Base-by-base conservation (phyloP, 768 basidiomycete species). In the Suillus subaureus region DNA sequence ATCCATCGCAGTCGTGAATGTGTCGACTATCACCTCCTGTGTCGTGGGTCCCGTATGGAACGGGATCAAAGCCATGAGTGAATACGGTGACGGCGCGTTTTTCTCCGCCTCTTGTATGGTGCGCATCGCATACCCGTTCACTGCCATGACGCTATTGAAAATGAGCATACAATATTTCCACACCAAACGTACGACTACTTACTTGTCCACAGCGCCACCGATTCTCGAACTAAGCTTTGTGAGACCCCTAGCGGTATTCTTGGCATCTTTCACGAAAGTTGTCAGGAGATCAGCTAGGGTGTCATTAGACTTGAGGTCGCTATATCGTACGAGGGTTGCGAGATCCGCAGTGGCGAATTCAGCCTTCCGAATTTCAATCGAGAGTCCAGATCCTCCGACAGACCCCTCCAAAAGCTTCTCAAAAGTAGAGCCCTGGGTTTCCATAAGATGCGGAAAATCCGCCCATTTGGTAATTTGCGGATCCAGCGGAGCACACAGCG, bases 271-370 rank as follows among this genome's bases (percentile, higher is more conserved):
- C 3, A 87, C 83, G 70, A 93, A 91, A 4, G 79, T 81, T 16
- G 66, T 67, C 67, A 93, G 77, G 18, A 79, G 70, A 12, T 83
- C 78, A 21, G 85, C 87, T 12, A 94, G 71, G 26, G 73, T 65
- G n/a, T 91, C 88, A 62, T 80, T 86, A 28, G 85, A 84, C 65
- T 79, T 84, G 70, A 94, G 74, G 18, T 88, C 79, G 73, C 92
- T 93, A 66, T 83, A 76, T 18, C 81, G 82, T 18, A 93, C 87
- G 35, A 91, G 79, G 6, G 85, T 82, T 16, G 85, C 78, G 61
- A 94, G 80, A 72, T 94, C 92, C 28, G 75, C 79, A 1, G 89
- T 90, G 16, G 91, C 92, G 84, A 93, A 88, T 69, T 93, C 89
- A 16, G 90, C 88, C 73, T 87, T 89, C 76, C 91, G 87, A 68